Percentiles rank a stretch among this genome's conserved stretches.
Conservation (phyloP, 1,139 yeast genomes). For the Nakaseomyces sp. region DNA sequence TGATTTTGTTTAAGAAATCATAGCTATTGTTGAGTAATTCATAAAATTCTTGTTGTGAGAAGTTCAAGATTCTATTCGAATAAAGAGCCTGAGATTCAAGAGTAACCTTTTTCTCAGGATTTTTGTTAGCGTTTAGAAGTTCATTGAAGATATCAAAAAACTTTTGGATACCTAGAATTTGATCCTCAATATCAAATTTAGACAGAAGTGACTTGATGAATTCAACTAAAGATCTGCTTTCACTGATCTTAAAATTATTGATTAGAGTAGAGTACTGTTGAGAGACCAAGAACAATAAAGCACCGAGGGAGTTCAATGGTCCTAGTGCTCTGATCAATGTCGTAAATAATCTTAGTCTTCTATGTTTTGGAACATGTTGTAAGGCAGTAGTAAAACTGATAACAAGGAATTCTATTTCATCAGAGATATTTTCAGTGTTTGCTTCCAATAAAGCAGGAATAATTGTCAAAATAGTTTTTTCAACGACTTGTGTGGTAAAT, state of each 20-base stretch:
- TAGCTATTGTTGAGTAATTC: constrained; percentile 45
- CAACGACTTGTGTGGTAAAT: constrained; percentile 84
- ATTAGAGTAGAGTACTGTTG: constrained; percentile 58
- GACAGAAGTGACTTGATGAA: constrained; percentile 63
- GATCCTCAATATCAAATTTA: constrained; percentile 59
- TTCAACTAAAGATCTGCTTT: constrained; percentile 57
- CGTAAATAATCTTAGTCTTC: constrained; percentile 77
- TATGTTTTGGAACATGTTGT: constrained; percentile 91
- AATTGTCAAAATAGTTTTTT: constrained; percentile 81
- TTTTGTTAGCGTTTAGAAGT: constrained; percentile 27
- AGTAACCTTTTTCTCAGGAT: constrained; percentile 34
- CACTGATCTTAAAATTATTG: constrained; percentile 50
- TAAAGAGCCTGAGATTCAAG: constrained; percentile 52
- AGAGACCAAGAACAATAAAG: constrained; percentile 69
- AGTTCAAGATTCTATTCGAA: constrained; percentile 50
- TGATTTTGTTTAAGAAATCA: constrained; percentile 43
- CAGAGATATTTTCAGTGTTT: constrained; percentile 41
- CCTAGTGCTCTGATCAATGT: constrained; percentile 74
- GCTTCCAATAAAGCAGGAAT: constrained; percentile 79
- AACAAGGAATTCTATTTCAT: constrained; percentile 74
- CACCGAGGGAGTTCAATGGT: constrained; percentile 55
- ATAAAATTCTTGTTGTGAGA: constrained; percentile 42
- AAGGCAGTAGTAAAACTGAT: constrained; percentile 90
- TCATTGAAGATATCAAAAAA: constrained; percentile 49
- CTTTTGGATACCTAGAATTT: constrained; percentile 49